A percentile compares a stretch with the other conserved stretches of the same genome.
Evolutionary conservation across 176 grass and related monocot species (phyloP).

Genomic region (barley (Hordeum vulgare)): DNA sequence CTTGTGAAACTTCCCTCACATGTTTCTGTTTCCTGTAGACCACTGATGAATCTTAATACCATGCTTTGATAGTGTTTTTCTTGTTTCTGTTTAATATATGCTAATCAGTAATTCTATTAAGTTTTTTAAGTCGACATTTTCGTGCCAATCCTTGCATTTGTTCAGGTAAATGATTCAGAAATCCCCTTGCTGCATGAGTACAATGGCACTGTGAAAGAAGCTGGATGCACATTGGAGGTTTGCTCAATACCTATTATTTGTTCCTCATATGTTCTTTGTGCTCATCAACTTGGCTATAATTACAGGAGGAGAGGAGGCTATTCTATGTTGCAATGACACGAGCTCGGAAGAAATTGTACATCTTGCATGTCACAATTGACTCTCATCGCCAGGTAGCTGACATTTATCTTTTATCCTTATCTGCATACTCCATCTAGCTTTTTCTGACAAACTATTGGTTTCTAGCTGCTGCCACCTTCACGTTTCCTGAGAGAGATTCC

Average conservation of each 20-base stretch:
- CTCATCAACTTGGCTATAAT: neutral
- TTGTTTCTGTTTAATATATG: neutral
- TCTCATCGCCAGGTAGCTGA: conserved; percentile 63
- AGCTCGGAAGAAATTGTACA: conserved; percentile 79
- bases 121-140: neutral
- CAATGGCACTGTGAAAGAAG: conserved; percentile 54
- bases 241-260: conserved; percentile 5
- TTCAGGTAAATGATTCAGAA: conserved; percentile 86
- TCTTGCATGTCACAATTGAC: conserved; percentile 78
- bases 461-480: conserved; percentile 83
- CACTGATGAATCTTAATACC: neutral
- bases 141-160: conserved; percentile 6
- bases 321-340: conserved; percentile 97
- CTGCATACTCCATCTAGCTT: neutral
- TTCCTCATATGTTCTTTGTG: conserved; percentile 1
- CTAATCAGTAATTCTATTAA: neutral
- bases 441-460: conserved; percentile 21
- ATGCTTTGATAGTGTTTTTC: neutral
- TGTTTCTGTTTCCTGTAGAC: neutral
- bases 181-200: conserved; percentile 91
- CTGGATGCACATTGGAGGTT: conserved; percentile 62
- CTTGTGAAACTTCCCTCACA: neutral
- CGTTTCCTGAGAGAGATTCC: conserved; percentile 93
- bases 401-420: conserved; percentile 11
- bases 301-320: conserved; percentile 88